These are phyloP conservation scores for Schizophyllum amplum DNA, from an alignment of 1,284 basidiomycete genomes.

Conservation along the genomic window DNA sequence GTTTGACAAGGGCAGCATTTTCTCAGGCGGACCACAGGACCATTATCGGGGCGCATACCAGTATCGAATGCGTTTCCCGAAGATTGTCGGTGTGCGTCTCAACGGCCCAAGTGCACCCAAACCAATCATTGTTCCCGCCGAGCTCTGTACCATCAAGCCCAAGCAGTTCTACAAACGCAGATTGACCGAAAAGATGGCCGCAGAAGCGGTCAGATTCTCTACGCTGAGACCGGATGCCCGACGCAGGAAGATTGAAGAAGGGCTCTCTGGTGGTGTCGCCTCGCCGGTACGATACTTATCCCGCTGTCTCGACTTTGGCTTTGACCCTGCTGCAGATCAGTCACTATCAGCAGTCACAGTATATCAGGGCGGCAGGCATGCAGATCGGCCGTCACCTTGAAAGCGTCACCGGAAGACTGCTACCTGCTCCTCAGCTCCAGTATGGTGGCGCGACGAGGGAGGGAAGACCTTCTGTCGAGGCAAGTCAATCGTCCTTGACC, in stretches of 20 bases:
- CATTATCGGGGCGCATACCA: slow-evolving; percentile 28
- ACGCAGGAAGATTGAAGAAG: slow-evolving; percentile 25
- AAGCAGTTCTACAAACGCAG: slow-evolving; percentile 37
- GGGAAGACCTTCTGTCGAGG: not conserved
- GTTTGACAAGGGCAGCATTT: not conserved
- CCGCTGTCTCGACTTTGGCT: not conserved
- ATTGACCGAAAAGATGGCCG: slow-evolving; percentile 13
- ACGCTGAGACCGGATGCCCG: slow-evolving; percentile 31
- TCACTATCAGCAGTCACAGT: not conserved
- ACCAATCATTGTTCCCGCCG: slow-evolving; percentile 36
- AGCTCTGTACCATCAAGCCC: slow-evolving; percentile 34
- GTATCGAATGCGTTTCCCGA: slow-evolving; percentile 20
- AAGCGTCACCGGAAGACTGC: not conserved
- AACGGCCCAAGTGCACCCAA: slow-evolving; percentile 21
- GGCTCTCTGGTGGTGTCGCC: slow-evolving; percentile 5
- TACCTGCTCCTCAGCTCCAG: not conserved
- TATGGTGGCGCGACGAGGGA: not conserved
- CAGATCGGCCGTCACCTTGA: not conserved
- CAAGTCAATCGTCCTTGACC: not conserved
- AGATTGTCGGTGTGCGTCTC: slow-evolving; percentile 27
- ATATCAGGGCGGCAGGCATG: not conserved
- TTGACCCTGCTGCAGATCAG: not conserved
- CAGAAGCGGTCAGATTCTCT: slow-evolving; percentile 30
- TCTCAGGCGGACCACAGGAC: slow-evolving; percentile 16
- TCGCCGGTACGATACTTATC: slow-evolving; percentile 5